Percentiles rank a stretch among this genome's conserved stretches.
Evolutionary conservation across 2,329 filamentous ascomycete genomes (phyloP).

Genomic region (Hypomyces perniciosus): DNA sequence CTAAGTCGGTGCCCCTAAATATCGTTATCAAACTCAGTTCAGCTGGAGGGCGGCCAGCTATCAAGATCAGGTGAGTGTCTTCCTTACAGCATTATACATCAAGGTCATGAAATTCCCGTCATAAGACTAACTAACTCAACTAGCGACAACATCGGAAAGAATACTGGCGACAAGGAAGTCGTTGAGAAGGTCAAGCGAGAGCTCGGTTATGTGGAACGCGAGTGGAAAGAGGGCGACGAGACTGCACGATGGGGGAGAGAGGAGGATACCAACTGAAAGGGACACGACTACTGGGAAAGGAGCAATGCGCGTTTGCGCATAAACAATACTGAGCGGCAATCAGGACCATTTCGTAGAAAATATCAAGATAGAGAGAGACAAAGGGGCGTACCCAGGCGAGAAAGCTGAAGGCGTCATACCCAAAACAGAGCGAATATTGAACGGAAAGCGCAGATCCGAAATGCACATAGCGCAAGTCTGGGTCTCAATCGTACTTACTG

Average conservation of each 20-base stretch:
- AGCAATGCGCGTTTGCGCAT: not conserved
- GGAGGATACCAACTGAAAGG: constrained; percentile 20
- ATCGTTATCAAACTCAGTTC: constrained; percentile 97
- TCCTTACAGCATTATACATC: not conserved
- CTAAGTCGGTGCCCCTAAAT: constrained; percentile 86
- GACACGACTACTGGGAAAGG: not conserved
- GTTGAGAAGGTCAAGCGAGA: constrained; percentile 78
- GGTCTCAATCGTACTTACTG: too few relatives aligned
- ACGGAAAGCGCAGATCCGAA: not conserved
- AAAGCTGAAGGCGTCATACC: not conserved
- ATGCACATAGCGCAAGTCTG: not conserved
- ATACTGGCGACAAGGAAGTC: constrained; percentile 77
- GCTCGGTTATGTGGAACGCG: constrained; percentile 78
- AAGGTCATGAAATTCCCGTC: not conserved
- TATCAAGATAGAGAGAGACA: not conserved
- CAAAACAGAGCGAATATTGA: not conserved
- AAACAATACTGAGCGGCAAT: not conserved
- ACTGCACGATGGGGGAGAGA: constrained; percentile 70
- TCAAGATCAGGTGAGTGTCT: constrained; percentile 67
- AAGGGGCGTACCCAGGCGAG: not conserved
- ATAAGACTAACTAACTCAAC: not conserved
- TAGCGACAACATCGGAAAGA: constrained; percentile 82
- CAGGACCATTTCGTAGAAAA: not conserved
- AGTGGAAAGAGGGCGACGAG: constrained; percentile 81
- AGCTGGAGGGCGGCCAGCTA: constrained; percentile 70